A percentile compares a stretch with the other conserved stretches of the same genome.
phyloP scores from a whole-genome alignment of 2,329 filamentous ascomycete species.

The Kalaharituber pfeilii region DNA sequence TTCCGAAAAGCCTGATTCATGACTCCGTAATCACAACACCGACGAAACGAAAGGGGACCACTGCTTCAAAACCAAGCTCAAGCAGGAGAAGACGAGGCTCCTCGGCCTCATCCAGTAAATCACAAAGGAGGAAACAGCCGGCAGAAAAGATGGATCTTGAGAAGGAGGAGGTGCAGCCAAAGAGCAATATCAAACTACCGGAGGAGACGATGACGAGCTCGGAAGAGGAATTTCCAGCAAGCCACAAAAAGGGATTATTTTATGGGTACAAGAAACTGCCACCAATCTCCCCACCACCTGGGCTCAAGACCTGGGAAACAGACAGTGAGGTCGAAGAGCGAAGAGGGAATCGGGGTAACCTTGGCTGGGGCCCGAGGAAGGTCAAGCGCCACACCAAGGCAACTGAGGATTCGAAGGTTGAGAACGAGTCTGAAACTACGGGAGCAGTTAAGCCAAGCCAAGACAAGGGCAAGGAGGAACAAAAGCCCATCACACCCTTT shows the following conservation, averaged over 20 bases:
- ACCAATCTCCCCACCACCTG: background rate
- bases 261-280: background rate
- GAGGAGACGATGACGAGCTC: background rate
- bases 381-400: background rate
- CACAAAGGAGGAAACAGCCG: background rate
- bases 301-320: background rate
- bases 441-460: background rate
- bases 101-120: background rate
- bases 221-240: background rate
- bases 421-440: background rate
- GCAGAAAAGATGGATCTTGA: background rate
- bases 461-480: background rate
- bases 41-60: background rate
- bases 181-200: background rate
- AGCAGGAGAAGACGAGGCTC: background rate
- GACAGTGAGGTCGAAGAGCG: background rate
- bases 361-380: background rate
- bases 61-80: background rate
- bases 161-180: background rate
- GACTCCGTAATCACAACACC: background rate
- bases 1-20: background rate
- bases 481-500: background rate
- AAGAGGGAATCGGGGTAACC: background rate
- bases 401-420: background rate
- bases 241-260: background rate